Conservation (phyloP, 2,329 filamentous ascomycete species). For the Hypoxylon sp. region DNA sequence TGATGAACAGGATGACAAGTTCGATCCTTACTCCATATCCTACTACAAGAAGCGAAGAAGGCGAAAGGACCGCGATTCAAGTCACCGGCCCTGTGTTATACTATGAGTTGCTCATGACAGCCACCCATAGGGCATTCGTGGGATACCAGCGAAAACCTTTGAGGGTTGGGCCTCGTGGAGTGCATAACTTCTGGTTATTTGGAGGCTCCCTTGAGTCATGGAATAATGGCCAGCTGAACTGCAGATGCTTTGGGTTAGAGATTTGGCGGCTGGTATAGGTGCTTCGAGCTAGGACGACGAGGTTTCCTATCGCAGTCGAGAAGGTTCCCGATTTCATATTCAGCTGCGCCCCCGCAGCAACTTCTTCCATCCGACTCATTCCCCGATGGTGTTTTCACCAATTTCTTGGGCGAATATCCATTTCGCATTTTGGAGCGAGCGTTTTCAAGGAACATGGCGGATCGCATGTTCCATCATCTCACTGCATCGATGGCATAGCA, state of each 20-base stretch:
- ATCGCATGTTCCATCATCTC: constrained; percentile 25
- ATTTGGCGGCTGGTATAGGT: background rate
- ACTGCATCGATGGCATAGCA: constrained; percentile 37
- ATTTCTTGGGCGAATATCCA: constrained; percentile 23
- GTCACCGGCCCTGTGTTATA: constrained; percentile 59
- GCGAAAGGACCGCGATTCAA: constrained; percentile 47
- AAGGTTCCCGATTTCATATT: constrained; percentile 15
- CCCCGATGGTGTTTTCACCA: constrained; percentile 10
- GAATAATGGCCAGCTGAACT: constrained; percentile 2
- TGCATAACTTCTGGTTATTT: background rate
- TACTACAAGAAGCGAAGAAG: constrained; percentile 53
- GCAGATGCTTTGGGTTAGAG: constrained; percentile 3
- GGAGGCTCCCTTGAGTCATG: background rate
- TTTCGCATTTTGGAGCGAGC: constrained; percentile 30
- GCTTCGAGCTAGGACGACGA: background rate
- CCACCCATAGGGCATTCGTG: background rate
- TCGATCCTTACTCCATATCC: constrained; percentile 54
- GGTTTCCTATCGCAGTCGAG: constrained; percentile 2
- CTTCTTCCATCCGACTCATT: constrained; percentile 3
- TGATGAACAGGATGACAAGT: constrained; percentile 60
- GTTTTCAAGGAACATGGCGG: constrained; percentile 19
- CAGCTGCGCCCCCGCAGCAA: constrained; percentile 4
- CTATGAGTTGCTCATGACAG: constrained; percentile 51
- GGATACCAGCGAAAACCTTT: background rate
- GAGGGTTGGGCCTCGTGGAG: constrained; percentile 2